Base-by-base conservation (phyloP, 1,139 yeast species). In the Suhomyces maxii region DNA sequence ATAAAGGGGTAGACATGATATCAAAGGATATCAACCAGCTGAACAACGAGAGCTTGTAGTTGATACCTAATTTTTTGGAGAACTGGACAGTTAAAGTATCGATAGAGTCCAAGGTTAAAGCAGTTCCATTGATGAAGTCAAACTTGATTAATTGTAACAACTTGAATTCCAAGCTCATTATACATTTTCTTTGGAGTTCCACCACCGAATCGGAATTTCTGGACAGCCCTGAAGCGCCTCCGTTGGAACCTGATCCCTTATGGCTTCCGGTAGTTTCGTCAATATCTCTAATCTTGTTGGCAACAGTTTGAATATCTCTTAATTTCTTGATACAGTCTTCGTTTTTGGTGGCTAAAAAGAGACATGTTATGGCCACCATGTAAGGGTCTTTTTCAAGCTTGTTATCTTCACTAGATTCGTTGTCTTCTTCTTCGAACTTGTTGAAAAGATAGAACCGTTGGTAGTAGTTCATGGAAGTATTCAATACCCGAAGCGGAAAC, bases 301-400 rank as follows among this genome's bases (percentile, higher is more conserved):
- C 72, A 10, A 69, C 70, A 2, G 57, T 45, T 40, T 86, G 77
- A 10, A 80, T 71, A 44, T 88, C 93, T 49, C 82, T 73, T 13
- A 86, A 67, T 57, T 88, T 86, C 64, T 91, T 91, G 36, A 91
- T 84, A 37, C 96, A 90, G 61, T 91, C 98, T 60, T 89, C 96
- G 55, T 84, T 83, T 63, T 93, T 91, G 38, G 86, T 76, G 3
- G 97, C 89, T 33, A 90, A 76, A 50, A 89, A 80, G n/a, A 93
- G 60, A 49, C 95, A 80, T 6, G 96, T 80, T 6, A 86, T 67
- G 0, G 89, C 90, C 23, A 86, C 79, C 37, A 84, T 84, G 56
- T 58, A 69, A 7, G 77, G 77, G 52, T 72, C 77, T 39, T 60
- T 63, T 36, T 69, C 75, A 3, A 47, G 41, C 31, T 33, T 39